Evolutionary conservation across 2,329 filamentous ascomycete genomes (phyloP).

Genomic region (Fonsecaea multimorphosa): DNA sequence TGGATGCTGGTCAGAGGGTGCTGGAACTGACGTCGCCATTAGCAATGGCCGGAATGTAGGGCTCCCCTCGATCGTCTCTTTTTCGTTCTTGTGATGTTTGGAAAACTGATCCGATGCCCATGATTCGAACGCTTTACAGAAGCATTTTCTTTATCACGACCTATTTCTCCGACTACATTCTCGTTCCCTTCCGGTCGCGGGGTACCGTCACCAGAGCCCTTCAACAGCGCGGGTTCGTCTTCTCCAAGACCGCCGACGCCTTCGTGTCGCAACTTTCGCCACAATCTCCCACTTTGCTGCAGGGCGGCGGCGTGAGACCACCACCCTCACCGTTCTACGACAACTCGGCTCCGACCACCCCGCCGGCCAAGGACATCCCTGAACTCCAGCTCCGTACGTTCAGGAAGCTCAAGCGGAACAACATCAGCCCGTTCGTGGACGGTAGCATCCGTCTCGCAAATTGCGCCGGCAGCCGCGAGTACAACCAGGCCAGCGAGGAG

Average conservation of each 20-base stretch:
- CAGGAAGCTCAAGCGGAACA: constrained; percentile 75
- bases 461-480: constrained; percentile 70
- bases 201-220: constrained; percentile 77
- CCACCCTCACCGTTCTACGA: constrained; percentile 35
- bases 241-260: constrained; percentile 72
- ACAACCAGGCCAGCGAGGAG: constrained; percentile 23
- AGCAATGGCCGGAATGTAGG: constrained; percentile 83
- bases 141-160: constrained; percentile 99
- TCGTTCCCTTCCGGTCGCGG: constrained; percentile 79
- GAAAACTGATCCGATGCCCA: constrained; percentile 30
- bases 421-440: constrained; percentile 75
- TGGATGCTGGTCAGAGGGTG: constrained; percentile 89
- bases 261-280: constrained; percentile 64
- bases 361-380: constrained; percentile 75
- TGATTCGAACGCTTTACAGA: constrained; percentile 45
- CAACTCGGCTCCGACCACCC: constrained; percentile 65
- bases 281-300: constrained; percentile 37
- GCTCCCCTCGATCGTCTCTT: constrained; percentile 23
- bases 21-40: constrained; percentile 89
- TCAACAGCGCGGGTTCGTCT: constrained; percentile 79
- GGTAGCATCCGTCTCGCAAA: constrained; percentile 74
- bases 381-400: constrained; percentile 87
- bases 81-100: too few relatives aligned
- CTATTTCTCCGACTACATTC: constrained; percentile 96
- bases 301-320: constrained; percentile 35